These are phyloP conservation scores for Aspergillus felis DNA, from an alignment of 2,329 filamentous ascomycete species.

Conservation along the genomic window DNA sequence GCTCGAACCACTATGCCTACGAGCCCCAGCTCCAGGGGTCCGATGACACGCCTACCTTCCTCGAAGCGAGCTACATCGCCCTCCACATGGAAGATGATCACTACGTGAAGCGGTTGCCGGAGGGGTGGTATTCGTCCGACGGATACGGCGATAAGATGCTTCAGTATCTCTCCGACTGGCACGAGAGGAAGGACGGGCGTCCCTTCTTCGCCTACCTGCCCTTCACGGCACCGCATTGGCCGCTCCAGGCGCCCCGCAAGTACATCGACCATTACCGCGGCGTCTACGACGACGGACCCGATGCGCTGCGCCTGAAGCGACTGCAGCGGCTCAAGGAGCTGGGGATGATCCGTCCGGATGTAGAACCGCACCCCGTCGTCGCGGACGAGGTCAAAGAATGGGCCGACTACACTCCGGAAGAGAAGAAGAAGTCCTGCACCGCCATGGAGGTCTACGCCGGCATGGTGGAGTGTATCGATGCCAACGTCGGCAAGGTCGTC, in stretches of 20 bases:
- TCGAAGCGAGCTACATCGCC: conserved; percentile 42
- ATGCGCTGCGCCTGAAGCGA: conserved; percentile 51
- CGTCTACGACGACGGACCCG: conserved; percentile 59
- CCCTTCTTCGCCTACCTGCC: conserved; percentile 60
- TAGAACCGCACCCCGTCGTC: conserved; percentile 33
- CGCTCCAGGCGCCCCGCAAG: conserved; percentile 55
- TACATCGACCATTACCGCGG: conserved; percentile 56
- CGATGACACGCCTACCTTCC: conserved; percentile 40
- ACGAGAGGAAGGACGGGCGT: conserved; percentile 32
- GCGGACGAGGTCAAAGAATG: conserved; percentile 44
- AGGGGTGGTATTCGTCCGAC: conserved; percentile 53
- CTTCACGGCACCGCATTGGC: conserved; percentile 63
- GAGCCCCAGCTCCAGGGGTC: conserved; percentile 43
- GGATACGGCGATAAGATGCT: conserved; percentile 53
- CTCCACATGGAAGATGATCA: conserved; percentile 45
- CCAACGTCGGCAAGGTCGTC: conserved; percentile 57
- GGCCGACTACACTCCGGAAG: conserved; percentile 33
- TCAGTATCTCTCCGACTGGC: conserved; percentile 49
- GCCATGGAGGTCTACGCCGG: conserved; percentile 62
- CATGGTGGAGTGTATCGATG: conserved; percentile 62
- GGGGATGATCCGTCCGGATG: conserved; percentile 52
- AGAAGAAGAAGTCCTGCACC: conserved; percentile 41
- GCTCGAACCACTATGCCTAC: conserved; percentile 56
- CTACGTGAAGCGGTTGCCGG: conserved; percentile 45
- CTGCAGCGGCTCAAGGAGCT: conserved; percentile 55